Evolutionary conservation across 805 yeast genomes (phyloP).

Genomic region (Monosporozyma siamensis): DNA sequence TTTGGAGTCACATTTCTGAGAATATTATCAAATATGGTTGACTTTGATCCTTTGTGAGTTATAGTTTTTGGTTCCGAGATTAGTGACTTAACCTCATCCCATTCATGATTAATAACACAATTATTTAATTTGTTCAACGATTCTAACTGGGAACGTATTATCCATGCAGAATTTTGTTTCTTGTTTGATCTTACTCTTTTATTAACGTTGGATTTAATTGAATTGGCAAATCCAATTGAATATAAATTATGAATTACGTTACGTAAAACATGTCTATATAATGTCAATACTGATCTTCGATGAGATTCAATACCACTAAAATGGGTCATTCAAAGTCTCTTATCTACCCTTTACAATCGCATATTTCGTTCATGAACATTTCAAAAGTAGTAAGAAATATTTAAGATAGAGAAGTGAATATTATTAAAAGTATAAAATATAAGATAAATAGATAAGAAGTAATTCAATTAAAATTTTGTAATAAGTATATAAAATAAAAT

Average conservation of each 20-base stretch:
- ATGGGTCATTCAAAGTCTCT: constrained; percentile 18
- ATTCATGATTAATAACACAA: constrained; percentile 4
- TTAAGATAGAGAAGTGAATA: too few species aligned
- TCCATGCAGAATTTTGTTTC: constrained; percentile 23
- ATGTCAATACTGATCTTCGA: constrained; percentile 19
- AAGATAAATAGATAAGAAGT: constrained; percentile 6
- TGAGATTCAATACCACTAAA: constrained; percentile 26
- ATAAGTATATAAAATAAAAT: constrained; percentile 12
- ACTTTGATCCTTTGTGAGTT: not conserved
- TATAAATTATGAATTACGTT: constrained; percentile 13
- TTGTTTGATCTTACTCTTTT: constrained; percentile 11
- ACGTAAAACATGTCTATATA: constrained; percentile 27
- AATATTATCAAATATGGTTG: not conserved
- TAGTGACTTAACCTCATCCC: not conserved
- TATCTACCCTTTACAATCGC: not conserved
- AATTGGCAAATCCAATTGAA: constrained; percentile 11
- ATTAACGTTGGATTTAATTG: constrained; percentile 8
- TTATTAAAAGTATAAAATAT: not conserved
- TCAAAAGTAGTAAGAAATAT: too few species aligned
- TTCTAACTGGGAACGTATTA: constrained; percentile 11
- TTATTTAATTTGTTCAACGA: constrained; percentile 13
- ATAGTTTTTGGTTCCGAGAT: not conserved
- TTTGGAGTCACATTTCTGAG: not conserved
- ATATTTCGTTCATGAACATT: too few species aligned
- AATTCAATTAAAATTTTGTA: constrained; percentile 3